Conservation (phyloP, 2,329 filamentous ascomycete genomes). For the Mycogone perniciosa region DNA sequence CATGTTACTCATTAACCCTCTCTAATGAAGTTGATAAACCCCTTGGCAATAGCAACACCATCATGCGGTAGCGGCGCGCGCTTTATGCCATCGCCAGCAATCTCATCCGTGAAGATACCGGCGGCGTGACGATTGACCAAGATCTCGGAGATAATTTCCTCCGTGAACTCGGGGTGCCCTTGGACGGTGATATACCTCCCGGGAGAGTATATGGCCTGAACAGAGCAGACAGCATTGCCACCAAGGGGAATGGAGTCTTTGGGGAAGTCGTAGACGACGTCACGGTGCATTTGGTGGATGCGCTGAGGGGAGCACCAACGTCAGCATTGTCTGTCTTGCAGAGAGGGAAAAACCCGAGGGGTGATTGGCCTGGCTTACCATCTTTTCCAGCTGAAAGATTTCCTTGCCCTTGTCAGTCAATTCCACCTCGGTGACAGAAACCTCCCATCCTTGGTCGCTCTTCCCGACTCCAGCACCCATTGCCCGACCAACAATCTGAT, state of each 20-base stretch:
- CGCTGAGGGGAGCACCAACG: conserved; percentile 19
- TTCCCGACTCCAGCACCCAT: conserved; percentile 32
- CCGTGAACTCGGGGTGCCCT: conserved; percentile 42
- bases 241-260: conserved; percentile 34
- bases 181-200: conserved; percentile 36
- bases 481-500: conserved; percentile 41
- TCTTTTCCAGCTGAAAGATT: conserved; percentile 32
- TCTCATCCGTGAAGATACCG: conserved; percentile 63
- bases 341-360: neutral
- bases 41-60: conserved; percentile 65
- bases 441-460: conserved; percentile 38
- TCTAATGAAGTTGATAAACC: conserved; percentile 70
- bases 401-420: conserved; percentile 34
- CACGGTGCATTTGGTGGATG: conserved; percentile 43
- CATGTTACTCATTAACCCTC: conserved; percentile 35
- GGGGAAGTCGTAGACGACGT: conserved; percentile 36
- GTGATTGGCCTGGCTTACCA: conserved; percentile 18
- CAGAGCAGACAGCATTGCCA: conserved; percentile 33
- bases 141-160: conserved; percentile 33
- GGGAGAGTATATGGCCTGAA: conserved; percentile 38
- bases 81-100: conserved; percentile 61
- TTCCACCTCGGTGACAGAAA: conserved; percentile 36
- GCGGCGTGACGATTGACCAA: conserved; percentile 49
- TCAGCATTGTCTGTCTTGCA: conserved; percentile 1
- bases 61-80: conserved; percentile 66